Evolutionary conservation across 140 eudicot species (phyloP), one percentile per base, ranked within the genome.

Genomic region (Flaveria floridana): DNA sequence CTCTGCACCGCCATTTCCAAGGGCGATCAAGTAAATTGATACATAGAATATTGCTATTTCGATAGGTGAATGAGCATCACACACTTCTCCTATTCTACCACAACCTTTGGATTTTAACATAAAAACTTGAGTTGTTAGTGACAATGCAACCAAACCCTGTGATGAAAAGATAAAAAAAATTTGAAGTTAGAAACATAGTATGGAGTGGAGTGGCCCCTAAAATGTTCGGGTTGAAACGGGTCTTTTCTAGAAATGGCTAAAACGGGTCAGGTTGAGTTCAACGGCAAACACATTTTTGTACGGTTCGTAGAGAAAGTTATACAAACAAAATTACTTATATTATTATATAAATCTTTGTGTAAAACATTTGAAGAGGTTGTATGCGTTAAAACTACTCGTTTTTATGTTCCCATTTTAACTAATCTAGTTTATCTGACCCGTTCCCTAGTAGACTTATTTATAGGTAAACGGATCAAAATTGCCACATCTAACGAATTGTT

Each of bases 91-190:
- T 42, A 86, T 79, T 67, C 73, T 87, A 66, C 96, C 96, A 70
- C 96, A 89, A 37, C 92, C 96, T 71, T 79, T 68, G 21, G 96
- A 85, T 70, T 89, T 74, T 51, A 89, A 87, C 87, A 89, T 78
- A 51, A 85, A 86, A 18, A 75, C 81, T 70, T 87, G 96, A 67
- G 92, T 86, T 56, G 89, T 69, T 15, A 89, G 26, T 48, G 96
- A 89, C 65, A 87, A 79, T 56, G 88, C 77, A 21, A 89, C 68
- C 82, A 89, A 79, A 73, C 92, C 96, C 96, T 89, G 78, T 42
- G 55, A 76, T 46, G 9, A 70, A 30, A 76, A 26, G 15, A 53
- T 58, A 41, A 15, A 21, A 21, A 21, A 79, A 19, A 1, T 6
- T 52, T 18, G 18, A 62, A 37, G 56, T 44, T 58, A 23, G 65